Evolutionary conservation across 768 basidiomycete genomes (phyloP), one percentile per base, ranked within the genome.

Genomic region (Asterophora lycoperdoides): DNA sequence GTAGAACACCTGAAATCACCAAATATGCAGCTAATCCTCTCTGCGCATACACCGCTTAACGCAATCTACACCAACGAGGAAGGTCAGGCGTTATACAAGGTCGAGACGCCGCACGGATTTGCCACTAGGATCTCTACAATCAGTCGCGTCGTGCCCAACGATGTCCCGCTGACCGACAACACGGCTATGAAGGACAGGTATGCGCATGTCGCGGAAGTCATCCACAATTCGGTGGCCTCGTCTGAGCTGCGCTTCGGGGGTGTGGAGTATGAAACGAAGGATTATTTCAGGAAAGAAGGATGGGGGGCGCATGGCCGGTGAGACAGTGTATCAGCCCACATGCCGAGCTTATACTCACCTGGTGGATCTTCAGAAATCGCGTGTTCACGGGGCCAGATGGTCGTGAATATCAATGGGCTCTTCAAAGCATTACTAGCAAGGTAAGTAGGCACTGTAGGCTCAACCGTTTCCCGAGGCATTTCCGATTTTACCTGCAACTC

Each of bases 181-280:
- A n/a, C 32, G 6, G 43, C 46, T 10, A 52, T 54, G 55, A 44
- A 43, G n/a, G 51, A 54, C 13, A 54, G 20, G 29, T 54, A 54
- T 20, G 50, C 20, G 11, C 35, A 48, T 43, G 33, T 56, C 1
- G 57, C 47, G 18, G 19, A 50, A 28, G 41, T 56, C 36, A 45
- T 54, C 30, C 40, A 48, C 28, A 51, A 46, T 29, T 0, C 17
- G 4, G 20, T 54, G 6, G 30, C 26, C n/a, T 60, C 68, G 0
- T 62, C 67, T 4, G 61, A 51, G 23, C 54, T 74, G 29, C 59
- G 57, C 1, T 63, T 67, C 28, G 51, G 60, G 5, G 67, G 60
- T 2, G 36, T 50, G 11, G 62, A 61, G 14, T 49, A 65, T 38
- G 43, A 56, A n/a, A 59, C 65, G 2, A 51, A 52, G 19, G 48